phyloP scores from a whole-genome alignment of 768 basidiomycete genomes.

The Mycena galericulata region DNA sequence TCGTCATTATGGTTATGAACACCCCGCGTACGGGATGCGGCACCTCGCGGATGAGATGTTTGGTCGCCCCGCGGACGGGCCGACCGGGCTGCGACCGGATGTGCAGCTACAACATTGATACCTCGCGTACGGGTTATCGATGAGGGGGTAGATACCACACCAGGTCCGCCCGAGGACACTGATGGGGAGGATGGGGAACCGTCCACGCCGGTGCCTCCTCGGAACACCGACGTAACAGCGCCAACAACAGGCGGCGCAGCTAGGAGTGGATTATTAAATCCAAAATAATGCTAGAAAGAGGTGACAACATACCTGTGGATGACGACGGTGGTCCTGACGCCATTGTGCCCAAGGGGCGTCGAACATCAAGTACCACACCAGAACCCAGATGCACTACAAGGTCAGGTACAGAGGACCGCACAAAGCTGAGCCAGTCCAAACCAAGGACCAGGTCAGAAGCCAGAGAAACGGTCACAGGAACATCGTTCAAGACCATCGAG shows the following conservation, averaged over 20 bases:
- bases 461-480: slow-evolving; percentile 5
- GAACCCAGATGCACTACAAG: background rate
- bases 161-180: slow-evolving; percentile 9
- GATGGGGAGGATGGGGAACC: background rate
- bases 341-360: background rate
- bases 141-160: slow-evolving; percentile 7
- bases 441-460: slow-evolving; percentile 6
- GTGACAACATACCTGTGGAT: background rate
- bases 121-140: too few relatives aligned
- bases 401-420: background rate
- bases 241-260: background rate
- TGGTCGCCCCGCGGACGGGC: too few relatives aligned
- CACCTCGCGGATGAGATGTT: too few relatives aligned
- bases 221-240: background rate
- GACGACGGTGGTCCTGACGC: background rate
- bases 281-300: background rate
- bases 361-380: background rate
- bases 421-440: background rate
- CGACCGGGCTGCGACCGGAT: too few relatives aligned
- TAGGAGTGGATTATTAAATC: background rate
- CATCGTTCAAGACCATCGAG: slow-evolving; percentile 1
- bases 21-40: too few relatives aligned
- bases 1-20: too few relatives aligned
- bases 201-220: background rate
- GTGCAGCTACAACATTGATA: too few relatives aligned